Percentiles rank a stretch among this genome's conserved stretches.
Evolutionary conservation across 1,284 basidiomycete genomes (phyloP).

Genomic region (Takashimella tepidaria): DNA sequence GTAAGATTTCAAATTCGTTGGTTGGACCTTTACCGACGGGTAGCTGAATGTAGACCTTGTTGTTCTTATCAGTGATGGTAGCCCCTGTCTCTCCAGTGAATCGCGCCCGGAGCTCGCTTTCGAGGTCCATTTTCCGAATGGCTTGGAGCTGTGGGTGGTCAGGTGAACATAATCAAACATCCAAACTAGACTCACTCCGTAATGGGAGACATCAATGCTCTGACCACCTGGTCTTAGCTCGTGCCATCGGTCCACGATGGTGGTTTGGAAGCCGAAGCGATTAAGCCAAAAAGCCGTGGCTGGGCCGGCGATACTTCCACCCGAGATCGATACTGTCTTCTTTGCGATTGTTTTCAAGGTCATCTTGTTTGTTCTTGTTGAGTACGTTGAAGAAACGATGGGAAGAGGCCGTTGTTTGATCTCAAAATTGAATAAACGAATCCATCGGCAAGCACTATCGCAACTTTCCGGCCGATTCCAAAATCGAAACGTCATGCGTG

Average conservation of each 20-base stretch:
- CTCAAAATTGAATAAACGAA: too few species aligned
- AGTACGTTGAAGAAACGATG: background rate
- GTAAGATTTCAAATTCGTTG: slow-evolving; percentile 28
- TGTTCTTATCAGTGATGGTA: slow-evolving; percentile 47
- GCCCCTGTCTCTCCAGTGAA: slow-evolving; percentile 47
- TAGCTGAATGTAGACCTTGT: slow-evolving; percentile 44
- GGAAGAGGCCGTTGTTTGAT: too few species aligned
- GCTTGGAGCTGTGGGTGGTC: slow-evolving; percentile 25
- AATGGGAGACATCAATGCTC: slow-evolving; percentile 28
- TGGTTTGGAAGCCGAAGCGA: slow-evolving; percentile 28
- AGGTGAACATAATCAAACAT: too few species aligned
- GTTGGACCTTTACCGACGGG: slow-evolving; percentile 46
- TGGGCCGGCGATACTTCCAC: slow-evolving; percentile 45
- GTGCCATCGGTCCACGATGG: slow-evolving; percentile 40
- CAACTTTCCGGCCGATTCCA: background rate
- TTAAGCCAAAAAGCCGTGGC: slow-evolving; percentile 34
- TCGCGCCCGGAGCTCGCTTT: slow-evolving; percentile 43
- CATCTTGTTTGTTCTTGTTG: background rate
- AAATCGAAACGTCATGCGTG: too few species aligned
- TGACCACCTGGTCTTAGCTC: slow-evolving; percentile 36
- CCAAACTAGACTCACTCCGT: slow-evolving; percentile 9
- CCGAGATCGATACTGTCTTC: slow-evolving; percentile 37
- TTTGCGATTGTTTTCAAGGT: background rate
- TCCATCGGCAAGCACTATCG: too few species aligned
- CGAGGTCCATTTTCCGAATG: slow-evolving; percentile 26